phyloP scores from a whole-genome alignment of 2,329 filamentous ascomycete species.

The Calycina herbarum region DNA sequence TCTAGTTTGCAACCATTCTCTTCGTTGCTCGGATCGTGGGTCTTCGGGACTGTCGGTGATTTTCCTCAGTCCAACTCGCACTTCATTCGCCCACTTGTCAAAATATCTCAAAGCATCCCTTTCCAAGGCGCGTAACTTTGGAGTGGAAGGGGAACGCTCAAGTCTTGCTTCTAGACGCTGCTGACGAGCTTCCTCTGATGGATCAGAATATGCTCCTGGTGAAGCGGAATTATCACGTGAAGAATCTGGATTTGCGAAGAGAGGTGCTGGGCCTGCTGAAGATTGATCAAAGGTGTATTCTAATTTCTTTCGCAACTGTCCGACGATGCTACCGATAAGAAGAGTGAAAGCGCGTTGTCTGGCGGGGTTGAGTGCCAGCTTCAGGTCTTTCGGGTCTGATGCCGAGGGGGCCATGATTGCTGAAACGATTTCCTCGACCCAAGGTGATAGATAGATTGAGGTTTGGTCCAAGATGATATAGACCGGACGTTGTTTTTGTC shows the following conservation, averaged over 20 bases:
- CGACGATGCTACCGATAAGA: conserved; percentile 52
- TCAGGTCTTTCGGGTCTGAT: conserved; percentile 31
- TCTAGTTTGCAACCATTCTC: conserved; percentile 35
- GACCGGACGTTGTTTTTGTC: not conserved
- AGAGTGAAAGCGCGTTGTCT: conserved; percentile 52
- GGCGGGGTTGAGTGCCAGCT: conserved; percentile 53
- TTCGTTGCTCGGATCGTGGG: conserved; percentile 47
- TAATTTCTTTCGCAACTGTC: conserved; percentile 54
- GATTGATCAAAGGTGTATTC: conserved; percentile 40
- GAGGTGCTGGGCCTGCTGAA: conserved; percentile 20
- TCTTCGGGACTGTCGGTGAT: conserved; percentile 54
- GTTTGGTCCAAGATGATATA: not conserved
- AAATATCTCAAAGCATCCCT: conserved; percentile 66
- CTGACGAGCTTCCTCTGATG: conserved; percentile 23
- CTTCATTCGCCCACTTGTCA: conserved; percentile 73
- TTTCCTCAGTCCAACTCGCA: conserved; percentile 70
- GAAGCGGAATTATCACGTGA: conserved; percentile 11
- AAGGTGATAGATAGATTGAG: not conserved
- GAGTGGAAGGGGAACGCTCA: conserved; percentile 25
- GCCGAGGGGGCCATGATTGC: conserved; percentile 28
- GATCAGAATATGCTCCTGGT: conserved; percentile 10
- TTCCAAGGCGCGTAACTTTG: conserved; percentile 41
- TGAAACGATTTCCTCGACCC: not conserved
- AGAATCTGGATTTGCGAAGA: conserved; percentile 21
- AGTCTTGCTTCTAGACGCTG: conserved; percentile 27